Base-by-base conservation (phyloP, 345 rosid genomes). In the Citropsis articulata region DNA sequence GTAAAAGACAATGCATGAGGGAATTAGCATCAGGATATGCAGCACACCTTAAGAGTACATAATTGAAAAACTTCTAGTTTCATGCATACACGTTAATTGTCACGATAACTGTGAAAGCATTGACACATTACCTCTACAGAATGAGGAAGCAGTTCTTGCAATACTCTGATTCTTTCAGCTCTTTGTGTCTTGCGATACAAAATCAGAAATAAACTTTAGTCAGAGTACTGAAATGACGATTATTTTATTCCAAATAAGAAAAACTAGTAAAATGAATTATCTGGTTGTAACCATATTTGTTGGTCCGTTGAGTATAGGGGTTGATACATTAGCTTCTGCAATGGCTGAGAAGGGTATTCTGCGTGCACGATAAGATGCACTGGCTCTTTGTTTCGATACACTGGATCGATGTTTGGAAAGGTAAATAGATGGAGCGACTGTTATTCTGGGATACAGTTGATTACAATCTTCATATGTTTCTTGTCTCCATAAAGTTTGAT, bases 111-210 rank as follows among this genome's bases (percentile, higher is more conserved):
- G 50, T 72, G 19, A 48, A 64, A 28, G 42, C 56, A 55, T 14
- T 14, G 19, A 66, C 38, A n/a, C 25, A 9, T 69, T 83, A 89
- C 91, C 89, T 87, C 81, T 5, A 66, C 75, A 72, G 88, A 71
- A 67, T 76, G 77, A 40, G 91, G 92, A 69, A 89, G 88, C 79
- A 87, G 80, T 76, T 85, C 81, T 40, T 80, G 88, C 82, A 84
- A 76, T 53, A 85, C 85, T 80, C 80, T 80, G 48, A 91, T 72
- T 75, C 83, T 77, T 69, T 86, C 85, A 48, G 80, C 77, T 76
- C 87, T 85, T 55, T 77, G 62, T 71, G 66, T 62, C 87, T 79
- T 88, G 33, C 92, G 88, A 73, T 72, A 68, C 90, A 88, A 87
- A 68, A 76, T 65, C 36, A 21, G 30, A 38, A 61, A 31, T 59